phyloP scores from a whole-genome alignment of 768 basidiomycete genomes.

The Chalciporus sphaerocephalus region DNA sequence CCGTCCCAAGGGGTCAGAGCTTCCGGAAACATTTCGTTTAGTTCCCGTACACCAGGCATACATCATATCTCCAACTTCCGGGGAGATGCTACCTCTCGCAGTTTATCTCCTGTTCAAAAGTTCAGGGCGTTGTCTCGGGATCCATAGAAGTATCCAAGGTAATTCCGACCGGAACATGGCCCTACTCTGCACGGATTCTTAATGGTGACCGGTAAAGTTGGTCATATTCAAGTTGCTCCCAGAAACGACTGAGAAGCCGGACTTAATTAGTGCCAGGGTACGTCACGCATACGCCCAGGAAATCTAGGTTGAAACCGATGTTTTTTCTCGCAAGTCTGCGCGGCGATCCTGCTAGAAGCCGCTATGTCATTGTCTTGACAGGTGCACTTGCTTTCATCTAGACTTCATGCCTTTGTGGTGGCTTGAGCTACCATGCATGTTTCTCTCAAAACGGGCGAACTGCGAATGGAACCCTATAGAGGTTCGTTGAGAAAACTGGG shows the following conservation, averaged over 20 bases:
- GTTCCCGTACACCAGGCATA: background rate
- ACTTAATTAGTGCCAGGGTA: background rate
- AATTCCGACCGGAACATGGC: slow-evolving; percentile 36
- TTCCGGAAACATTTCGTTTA: background rate
- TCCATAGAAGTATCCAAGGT: slow-evolving; percentile 27
- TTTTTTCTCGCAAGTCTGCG: too few species aligned
- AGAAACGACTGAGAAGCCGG: slow-evolving; percentile 4
- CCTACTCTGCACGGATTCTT: slow-evolving; percentile 9
- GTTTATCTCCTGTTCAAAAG: background rate
- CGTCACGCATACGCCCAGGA: background rate
- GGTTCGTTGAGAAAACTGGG: too few species aligned
- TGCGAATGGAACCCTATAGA: too few species aligned
- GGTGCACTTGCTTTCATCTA: too few species aligned
- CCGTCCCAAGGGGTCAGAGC: slow-evolving; percentile 5
- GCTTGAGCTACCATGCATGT: too few species aligned
- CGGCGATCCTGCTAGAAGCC: too few species aligned
- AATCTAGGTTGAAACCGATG: too few species aligned
- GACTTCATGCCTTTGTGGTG: too few species aligned
- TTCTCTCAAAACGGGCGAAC: too few species aligned
- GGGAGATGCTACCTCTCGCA: background rate
- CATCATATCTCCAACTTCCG: slow-evolving; percentile 6
- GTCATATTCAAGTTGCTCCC: slow-evolving; percentile 6
- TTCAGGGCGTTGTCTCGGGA: slow-evolving; percentile 39
- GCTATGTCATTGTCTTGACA: too few species aligned
- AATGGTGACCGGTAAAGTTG: slow-evolving; percentile 6